A percentile compares a stretch with the other conserved stretches of the same genome.
These are phyloP conservation scores for Protomyces arabidopsidicola DNA, from an alignment of 1,139 yeast species.

Conservation along the genomic window DNA sequence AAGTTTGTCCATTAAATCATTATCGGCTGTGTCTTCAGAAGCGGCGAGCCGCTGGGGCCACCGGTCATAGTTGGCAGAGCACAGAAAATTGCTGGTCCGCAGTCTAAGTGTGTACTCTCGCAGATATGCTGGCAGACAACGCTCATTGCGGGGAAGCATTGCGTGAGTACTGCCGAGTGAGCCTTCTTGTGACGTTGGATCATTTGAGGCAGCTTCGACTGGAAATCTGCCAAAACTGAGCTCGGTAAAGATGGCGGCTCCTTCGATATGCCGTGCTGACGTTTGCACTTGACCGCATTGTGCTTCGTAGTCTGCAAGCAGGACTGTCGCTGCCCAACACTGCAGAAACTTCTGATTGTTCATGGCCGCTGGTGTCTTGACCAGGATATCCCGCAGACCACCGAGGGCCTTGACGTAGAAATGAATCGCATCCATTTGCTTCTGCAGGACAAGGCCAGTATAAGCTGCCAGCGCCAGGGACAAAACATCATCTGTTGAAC, in stretches of 20 bases:
- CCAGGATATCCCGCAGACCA: conserved; percentile 8
- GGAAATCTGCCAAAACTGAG: conserved; percentile 3
- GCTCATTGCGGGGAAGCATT: conserved; percentile 6
- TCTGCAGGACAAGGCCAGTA: conserved; percentile 12
- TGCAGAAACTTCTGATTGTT: conserved; percentile 17
- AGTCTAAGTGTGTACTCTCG: conserved; percentile 10
- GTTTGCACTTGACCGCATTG: conserved; percentile 12
- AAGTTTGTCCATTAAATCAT: conserved; percentile 13
- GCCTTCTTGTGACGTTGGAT: neutral
- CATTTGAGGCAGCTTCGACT: neutral
- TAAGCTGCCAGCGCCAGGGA: conserved; percentile 18
- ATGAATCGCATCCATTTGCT: neutral
- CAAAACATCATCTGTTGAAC: conserved; percentile 5
- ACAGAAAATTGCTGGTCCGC: conserved; percentile 11
- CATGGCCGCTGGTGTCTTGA: neutral
- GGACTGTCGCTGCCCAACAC: conserved; percentile 19
- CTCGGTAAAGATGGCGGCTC: conserved; percentile 13
- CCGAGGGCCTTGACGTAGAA: conserved; percentile 8
- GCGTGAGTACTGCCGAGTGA: neutral
- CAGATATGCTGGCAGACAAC: conserved; percentile 17
- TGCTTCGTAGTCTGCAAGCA: conserved; percentile 17
- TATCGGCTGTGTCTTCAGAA: neutral
- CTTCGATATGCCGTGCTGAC: conserved; percentile 14
- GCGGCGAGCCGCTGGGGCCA: conserved; percentile 7
- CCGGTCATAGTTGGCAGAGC: conserved; percentile 1